Evolutionary conservation across 805 yeast genomes (phyloP).

Genomic region (Ogataea nakhonphanomensis): DNA sequence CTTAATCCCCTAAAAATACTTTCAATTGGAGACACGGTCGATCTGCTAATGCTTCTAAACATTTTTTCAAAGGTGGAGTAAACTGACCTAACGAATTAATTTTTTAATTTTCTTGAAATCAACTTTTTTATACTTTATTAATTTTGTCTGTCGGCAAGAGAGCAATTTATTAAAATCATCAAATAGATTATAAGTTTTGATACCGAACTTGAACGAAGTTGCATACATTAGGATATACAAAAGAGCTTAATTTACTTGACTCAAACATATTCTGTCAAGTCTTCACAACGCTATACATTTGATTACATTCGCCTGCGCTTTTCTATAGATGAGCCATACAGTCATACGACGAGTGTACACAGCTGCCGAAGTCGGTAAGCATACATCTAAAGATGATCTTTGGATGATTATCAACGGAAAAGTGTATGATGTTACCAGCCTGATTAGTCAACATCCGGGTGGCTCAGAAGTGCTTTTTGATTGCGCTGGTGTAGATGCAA

Average conservation of each 20-base stretch:
- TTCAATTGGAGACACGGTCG: background rate
- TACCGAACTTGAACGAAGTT: too few relatives aligned
- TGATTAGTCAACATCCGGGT: slow-evolving; percentile 70
- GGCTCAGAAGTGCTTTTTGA: slow-evolving; percentile 80
- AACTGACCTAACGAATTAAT: background rate
- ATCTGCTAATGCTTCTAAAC: slow-evolving; percentile 2
- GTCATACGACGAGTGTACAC: slow-evolving; percentile 6
- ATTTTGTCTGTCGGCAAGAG: too few relatives aligned
- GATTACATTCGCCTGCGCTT: background rate
- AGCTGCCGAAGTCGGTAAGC: slow-evolving; percentile 45
- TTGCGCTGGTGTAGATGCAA: slow-evolving; percentile 79
- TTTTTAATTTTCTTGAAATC: too few relatives aligned
- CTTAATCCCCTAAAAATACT: slow-evolving; percentile 10
- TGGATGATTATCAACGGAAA: slow-evolving; percentile 73
- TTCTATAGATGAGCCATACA: background rate
- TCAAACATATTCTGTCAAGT: too few relatives aligned
- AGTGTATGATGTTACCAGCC: slow-evolving; percentile 59
- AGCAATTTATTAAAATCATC: too few relatives aligned
- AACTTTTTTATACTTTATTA: background rate
- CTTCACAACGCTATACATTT: background rate
- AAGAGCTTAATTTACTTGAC: too few relatives aligned
- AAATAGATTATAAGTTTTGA: too few relatives aligned
- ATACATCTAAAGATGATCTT: slow-evolving; percentile 48
- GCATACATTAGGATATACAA: too few relatives aligned
- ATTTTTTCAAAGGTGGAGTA: slow-evolving; percentile 5